phyloP scores from a whole-genome alignment of 352 stramenopile genomes.

The Salisapilia sapeloensis region DNA sequence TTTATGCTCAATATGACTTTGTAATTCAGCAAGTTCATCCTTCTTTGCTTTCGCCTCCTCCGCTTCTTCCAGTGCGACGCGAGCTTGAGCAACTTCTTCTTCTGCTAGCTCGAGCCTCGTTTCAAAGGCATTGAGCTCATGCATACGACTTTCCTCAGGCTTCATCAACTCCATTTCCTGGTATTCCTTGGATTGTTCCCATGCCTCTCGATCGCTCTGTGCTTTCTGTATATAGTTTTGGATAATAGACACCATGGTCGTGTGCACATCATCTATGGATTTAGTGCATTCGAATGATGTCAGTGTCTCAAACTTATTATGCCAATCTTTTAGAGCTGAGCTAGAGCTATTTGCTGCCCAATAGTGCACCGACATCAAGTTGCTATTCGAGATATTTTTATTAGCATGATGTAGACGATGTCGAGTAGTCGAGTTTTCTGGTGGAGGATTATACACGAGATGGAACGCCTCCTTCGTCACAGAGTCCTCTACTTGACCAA shows the following conservation, averaged over 20 bases:
- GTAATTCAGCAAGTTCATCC: conserved; percentile 40
- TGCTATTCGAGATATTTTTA: conserved; percentile 15
- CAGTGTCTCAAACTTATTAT: conserved; percentile 29
- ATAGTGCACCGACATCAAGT: conserved; percentile 37
- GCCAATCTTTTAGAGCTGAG: conserved; percentile 17
- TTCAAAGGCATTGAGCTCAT: conserved; percentile 14
- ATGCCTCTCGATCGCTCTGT: conserved; percentile 3
- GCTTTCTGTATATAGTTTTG: no score
- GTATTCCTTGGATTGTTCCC: conserved; percentile 6
- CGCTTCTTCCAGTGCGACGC: conserved; percentile 23
- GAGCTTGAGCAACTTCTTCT: conserved; percentile 11
- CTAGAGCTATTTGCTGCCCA: conserved; percentile 10
- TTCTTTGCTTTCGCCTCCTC: conserved; percentile 70
- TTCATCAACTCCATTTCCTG: conserved; percentile 10
- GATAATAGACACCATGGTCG: conserved; percentile 15
- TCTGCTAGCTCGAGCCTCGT: conserved; percentile 15
- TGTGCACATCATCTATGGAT: conserved; percentile 11
- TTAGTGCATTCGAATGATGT: conserved; percentile 9
- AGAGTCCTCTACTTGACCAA: conserved; percentile 33
- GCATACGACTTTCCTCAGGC: conserved; percentile 19
- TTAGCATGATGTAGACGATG: conserved; percentile 38
- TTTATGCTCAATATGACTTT: conserved; percentile 12
- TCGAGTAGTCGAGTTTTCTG: conserved; percentile 21
- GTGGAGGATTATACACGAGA: conserved; percentile 26
- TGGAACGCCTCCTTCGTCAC: conserved; percentile 21